phyloP scores from a whole-genome alignment of 108 stramenopile species.

The Nitzschia sp. region DNA sequence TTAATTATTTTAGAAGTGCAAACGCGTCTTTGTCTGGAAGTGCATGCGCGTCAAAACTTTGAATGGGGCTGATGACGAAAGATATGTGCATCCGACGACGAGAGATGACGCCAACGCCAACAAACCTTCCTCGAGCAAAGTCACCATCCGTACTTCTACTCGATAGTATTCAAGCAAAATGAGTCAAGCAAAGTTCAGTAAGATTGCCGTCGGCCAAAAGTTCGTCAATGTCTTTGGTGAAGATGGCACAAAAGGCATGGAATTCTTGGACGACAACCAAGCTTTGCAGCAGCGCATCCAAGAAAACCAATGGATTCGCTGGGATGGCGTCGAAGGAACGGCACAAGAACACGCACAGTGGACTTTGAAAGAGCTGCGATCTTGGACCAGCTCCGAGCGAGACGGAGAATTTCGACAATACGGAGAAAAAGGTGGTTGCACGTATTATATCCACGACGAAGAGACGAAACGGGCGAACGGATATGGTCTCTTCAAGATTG shows the following conservation, averaged over 20 bases:
- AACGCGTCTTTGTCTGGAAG: too few relatives aligned
- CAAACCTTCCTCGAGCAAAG: too few relatives aligned
- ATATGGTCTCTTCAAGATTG: constrained; percentile 29
- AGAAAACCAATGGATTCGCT: constrained; percentile 28
- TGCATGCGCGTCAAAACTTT: too few relatives aligned
- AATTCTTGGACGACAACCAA: constrained; percentile 22
- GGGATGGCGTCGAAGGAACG: constrained; percentile 31
- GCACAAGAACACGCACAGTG: constrained; percentile 18
- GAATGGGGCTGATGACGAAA: too few relatives aligned
- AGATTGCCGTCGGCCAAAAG: constrained; percentile 2
- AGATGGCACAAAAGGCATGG: constrained; percentile 1
- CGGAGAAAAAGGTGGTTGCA: constrained; percentile 9
- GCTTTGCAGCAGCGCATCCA: constrained; percentile 9
- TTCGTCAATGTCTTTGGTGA: not conserved
- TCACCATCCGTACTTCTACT: too few relatives aligned
- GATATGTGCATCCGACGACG: too few relatives aligned
- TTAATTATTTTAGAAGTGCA: too few relatives aligned
- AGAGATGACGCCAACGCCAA: too few relatives aligned
- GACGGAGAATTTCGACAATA: constrained; percentile 20
- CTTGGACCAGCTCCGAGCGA: constrained; percentile 7
- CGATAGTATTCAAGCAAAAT: constrained; percentile 1
- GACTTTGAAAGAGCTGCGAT: constrained; percentile 10
- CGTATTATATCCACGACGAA: constrained; percentile 31
- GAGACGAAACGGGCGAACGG: constrained; percentile 17
- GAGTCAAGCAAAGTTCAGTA: constrained; percentile 13